Base-by-base conservation (phyloP, 148 eudicot genomes). In the Rhododendron molle region DNA sequence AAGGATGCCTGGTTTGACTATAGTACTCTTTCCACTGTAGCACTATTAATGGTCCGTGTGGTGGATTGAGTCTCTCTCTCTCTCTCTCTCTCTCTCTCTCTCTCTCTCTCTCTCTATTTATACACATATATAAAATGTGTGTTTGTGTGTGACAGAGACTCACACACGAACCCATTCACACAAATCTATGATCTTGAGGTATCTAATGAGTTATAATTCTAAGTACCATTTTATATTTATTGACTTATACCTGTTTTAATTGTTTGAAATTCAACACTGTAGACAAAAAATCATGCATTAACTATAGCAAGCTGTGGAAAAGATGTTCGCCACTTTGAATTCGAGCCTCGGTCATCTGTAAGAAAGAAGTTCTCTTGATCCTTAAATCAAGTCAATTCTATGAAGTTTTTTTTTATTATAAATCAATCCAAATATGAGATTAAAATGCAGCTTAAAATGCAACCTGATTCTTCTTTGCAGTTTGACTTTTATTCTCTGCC, bases 291-390 rank as follows among this genome's bases (percentile, higher is more conserved):
- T 87, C 65, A 56, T 82, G 90, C 90, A 46, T 80, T 97, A 88
- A 92, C 94, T 88, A 89, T 86, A 88, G 87, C 86, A 74, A 93
- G 86, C 49, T 81, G 88, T 82, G 95, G 90, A 73, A 94, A 94
- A 91, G 98, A 95, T 90, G 98, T 97, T 46, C 94, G 93, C 76
- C 99, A 95, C 90, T 86, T 97, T 85, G 99, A 97, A 84, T 93
- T 95, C 88, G 92, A 94, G 87, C 93, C 90, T 90, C 82, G 88
- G 76, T 92, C 98, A 71, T 84, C 89, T 67, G 99, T 97, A 91
- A 97, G 98, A 88, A 21, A 26, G 28, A 50, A 14, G 38, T 67
- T 50, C 76, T 83, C 52, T 62, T 11, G 78, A 83, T 83, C 36
- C 36, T 85, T 65, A 81, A 28, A 23, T 60, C 20, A 12, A 54